A percentile compares a stretch with the other conserved stretches of the same genome.
These are phyloP conservation scores for Vinca major DNA, from an alignment of 305 asterid species.

Conservation along the genomic window DNA sequence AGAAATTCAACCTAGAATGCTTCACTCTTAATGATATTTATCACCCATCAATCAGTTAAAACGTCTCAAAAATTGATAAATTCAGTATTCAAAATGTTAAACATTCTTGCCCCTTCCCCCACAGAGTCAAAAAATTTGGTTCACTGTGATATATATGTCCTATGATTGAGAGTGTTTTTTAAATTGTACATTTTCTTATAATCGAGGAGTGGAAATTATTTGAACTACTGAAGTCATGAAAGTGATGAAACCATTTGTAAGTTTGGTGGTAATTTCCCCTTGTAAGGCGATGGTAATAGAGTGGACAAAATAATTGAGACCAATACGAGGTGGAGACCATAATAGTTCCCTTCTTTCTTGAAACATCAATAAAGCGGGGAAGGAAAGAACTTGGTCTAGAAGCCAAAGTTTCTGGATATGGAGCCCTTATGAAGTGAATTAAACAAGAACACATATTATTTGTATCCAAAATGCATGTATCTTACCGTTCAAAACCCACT, in stretches of 20 bases:
- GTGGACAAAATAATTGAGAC: neutral
- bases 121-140: no score
- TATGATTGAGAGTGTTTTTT: neutral
- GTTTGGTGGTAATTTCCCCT: neutral
- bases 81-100: neutral
- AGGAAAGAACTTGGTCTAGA: neutral
- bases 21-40: neutral
- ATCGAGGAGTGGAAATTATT: neutral
- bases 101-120: neutral
- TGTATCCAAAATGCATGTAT: neutral
- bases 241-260: neutral
- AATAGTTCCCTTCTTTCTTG: neutral
- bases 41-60: neutral
- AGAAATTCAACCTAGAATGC: neutral
- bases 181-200: neutral
- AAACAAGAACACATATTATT: neutral
- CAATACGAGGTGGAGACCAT: neutral
- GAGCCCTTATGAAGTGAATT: neutral
- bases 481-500: slow-evolving; percentile 85
- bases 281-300: neutral
- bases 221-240: neutral
- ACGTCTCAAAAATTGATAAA: neutral
- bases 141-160: neutral
- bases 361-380: neutral
- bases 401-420: neutral